Percentiles rank a stretch among this genome's conserved stretches.
Evolutionary conservation across 306 rosid genomes (phyloP).

Genomic region (Cicer pinnatifidum): DNA sequence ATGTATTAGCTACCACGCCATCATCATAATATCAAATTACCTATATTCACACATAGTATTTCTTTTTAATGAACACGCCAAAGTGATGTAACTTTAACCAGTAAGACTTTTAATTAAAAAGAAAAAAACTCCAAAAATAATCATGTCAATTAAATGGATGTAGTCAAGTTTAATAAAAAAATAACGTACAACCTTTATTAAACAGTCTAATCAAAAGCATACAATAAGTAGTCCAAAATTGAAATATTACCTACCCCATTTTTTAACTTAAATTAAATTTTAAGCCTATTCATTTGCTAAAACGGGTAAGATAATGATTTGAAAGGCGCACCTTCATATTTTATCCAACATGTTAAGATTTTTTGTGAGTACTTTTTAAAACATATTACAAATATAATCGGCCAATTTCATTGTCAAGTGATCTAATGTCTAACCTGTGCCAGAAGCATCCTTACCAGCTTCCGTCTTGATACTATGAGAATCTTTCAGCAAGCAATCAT

Average conservation of each 20-base stretch:
- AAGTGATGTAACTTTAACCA: no score
- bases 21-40: not conserved
- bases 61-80: no score
- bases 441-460: constrained; percentile 16
- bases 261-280: constrained; percentile 19
- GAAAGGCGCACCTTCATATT: constrained; percentile 3
- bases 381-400: not conserved
- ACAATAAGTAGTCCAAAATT: not conserved
- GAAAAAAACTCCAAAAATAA: no score
- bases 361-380: not conserved
- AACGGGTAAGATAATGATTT: not conserved
- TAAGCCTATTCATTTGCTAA: not conserved
- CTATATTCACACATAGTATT: not conserved
- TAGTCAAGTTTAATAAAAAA: no score
- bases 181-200: no score
- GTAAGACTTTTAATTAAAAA: no score
- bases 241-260: not conserved
- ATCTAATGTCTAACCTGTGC: constrained; percentile 44
- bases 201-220: not conserved
- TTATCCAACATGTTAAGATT: constrained; percentile 2
- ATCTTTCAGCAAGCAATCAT: constrained; percentile 34
- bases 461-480: constrained; percentile 14
- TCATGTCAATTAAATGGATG: no score
- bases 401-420: not conserved
- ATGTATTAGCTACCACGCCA: not conserved